Percentiles rank a stretch among this genome's conserved stretches.
Conservation (phyloP, 345 rosid genomes). For the Brassica juncea region DNA sequence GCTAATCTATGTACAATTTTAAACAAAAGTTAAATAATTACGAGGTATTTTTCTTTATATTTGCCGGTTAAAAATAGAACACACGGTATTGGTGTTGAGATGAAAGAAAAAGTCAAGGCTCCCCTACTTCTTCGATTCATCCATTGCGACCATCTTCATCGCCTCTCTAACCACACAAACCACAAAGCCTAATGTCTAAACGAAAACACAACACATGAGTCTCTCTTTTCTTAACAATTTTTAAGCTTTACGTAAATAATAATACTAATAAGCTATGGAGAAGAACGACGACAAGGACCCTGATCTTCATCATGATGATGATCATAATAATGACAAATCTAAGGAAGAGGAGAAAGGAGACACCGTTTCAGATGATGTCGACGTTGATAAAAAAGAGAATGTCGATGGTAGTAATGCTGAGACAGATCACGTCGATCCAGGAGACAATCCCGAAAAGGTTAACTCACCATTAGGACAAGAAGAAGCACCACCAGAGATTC, state of each 20-base stretch:
- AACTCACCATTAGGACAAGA: conserved; percentile 28
- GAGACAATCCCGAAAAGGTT: conserved; percentile 32
- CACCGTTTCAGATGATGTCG: conserved; percentile 21
- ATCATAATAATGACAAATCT: conserved; percentile 21
- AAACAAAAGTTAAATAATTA: background rate
- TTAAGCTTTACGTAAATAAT: conserved; percentile 23
- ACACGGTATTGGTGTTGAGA: conserved; percentile 18
- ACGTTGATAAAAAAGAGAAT: conserved; percentile 24
- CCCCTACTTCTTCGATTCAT: conserved; percentile 40
- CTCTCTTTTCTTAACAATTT: conserved; percentile 35
- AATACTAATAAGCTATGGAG: conserved; percentile 23
- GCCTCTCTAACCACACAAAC: conserved; percentile 35
- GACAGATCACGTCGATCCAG: background rate
- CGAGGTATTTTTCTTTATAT: background rate
- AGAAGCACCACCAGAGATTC: conserved; percentile 33
- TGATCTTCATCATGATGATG: conserved; percentile 25
- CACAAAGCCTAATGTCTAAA: conserved; percentile 34
- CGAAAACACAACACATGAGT: conserved; percentile 39
- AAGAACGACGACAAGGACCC: conserved; percentile 39
- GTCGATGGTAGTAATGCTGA: conserved; percentile 29
- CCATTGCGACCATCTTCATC: conserved; percentile 27
- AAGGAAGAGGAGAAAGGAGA: conserved; percentile 19
- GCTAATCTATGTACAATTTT: background rate
- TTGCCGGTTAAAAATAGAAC: conserved; percentile 31
- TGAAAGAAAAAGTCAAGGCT: conserved; percentile 37